A percentile compares a stretch with the other conserved stretches of the same genome.
phyloP scores from a whole-genome alignment of 2,329 filamentous ascomycete genomes.

The Rhynchosporium secalis region DNA sequence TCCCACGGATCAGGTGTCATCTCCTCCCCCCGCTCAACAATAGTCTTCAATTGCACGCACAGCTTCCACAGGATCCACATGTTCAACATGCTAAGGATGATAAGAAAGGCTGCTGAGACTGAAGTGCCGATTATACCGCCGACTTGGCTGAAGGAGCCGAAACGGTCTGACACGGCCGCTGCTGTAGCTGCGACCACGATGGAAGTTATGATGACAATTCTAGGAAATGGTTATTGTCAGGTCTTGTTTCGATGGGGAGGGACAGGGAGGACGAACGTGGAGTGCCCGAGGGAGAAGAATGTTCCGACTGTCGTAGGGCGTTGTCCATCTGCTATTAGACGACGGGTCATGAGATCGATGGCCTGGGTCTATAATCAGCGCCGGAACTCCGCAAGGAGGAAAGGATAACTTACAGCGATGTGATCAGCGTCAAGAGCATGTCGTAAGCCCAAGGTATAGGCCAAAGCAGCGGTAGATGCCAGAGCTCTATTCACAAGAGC shows the following conservation, averaged over 20 bases:
- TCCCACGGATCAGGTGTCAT: slow-evolving; percentile 36
- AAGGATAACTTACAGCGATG: slow-evolving; percentile 50
- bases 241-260: no score
- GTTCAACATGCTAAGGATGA: slow-evolving; percentile 81
- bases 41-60: slow-evolving; percentile 48
- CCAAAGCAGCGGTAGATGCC: slow-evolving; percentile 77
- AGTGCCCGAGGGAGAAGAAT: slow-evolving; percentile 92
- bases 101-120: slow-evolving; percentile 79
- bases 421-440: slow-evolving; percentile 99
- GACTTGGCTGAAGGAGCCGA: slow-evolving; percentile 75
- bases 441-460: slow-evolving; percentile 85
- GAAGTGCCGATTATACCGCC: slow-evolving; percentile 89
- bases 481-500: slow-evolving; percentile 41
- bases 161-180: slow-evolving; percentile 76
- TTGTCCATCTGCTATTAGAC: slow-evolving; percentile 82
- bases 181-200: slow-evolving; percentile 89
- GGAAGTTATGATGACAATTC: slow-evolving; percentile 83
- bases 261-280: slow-evolving; percentile 50
- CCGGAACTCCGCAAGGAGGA: no score
- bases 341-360: slow-evolving; percentile 92
- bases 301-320: slow-evolving; percentile 89
- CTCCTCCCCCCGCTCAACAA: slow-evolving; percentile 32
- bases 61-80: slow-evolving; percentile 81
- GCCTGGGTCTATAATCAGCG: slow-evolving; percentile 40
- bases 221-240: not conserved